phyloP scores from a whole-genome alignment of 441 rosid genomes.

The Aquilaria agallochum region DNA sequence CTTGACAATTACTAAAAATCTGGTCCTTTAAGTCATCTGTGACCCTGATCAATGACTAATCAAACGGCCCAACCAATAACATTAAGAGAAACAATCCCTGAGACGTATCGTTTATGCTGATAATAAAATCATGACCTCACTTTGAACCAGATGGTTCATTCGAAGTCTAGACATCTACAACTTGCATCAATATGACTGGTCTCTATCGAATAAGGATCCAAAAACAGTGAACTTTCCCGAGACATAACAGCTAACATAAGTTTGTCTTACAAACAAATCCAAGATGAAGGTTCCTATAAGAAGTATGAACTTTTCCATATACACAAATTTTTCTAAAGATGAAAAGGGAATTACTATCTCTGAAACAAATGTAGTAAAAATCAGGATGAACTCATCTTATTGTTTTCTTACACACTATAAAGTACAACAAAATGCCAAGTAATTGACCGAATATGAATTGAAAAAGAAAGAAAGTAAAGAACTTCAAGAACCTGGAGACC shows the following conservation, averaged over 20 bases:
- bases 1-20: no score
- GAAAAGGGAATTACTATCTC: conserved; percentile 2
- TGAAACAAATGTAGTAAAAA: conserved; percentile 2
- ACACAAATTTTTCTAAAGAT: conserved; percentile 26
- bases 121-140: no score
- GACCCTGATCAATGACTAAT: no score
- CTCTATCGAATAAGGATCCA: no score
- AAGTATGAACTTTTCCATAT: conserved; percentile 25
- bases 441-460: conserved; percentile 10
- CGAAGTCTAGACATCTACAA: no score
- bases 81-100: no score
- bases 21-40: not conserved
- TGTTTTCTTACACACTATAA: conserved; percentile 20
- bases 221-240: no score
- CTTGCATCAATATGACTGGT: no score
- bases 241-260: no score
- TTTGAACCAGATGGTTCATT: no score
- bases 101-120: no score
- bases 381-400: conserved; percentile 19
- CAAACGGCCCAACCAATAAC: no score
- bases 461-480: not conserved
- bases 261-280: conserved; percentile 8
- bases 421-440: conserved; percentile 17
- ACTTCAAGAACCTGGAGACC: conserved; percentile 6
- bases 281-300: conserved; percentile 20